Evolutionary conservation across 345 rosid genomes (phyloP).

Genomic region (thale cress (Arabidopsis thaliana)): TAIR10.1 NC_003074.8:16229001-16229500

Average conservation of each 20-base stretch:
- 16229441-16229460: constrained; percentile 2
- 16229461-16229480: constrained; percentile 27
- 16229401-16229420: not conserved
- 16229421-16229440: not conserved
- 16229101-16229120: constrained; percentile 6
- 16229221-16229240: not conserved
- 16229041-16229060: constrained; percentile 91
- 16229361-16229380: constrained; percentile 8
- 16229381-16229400: not conserved
- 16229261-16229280: not conserved
- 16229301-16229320: constrained; percentile 1
- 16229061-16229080: constrained; percentile 88
- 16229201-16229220: not conserved
- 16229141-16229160: constrained; percentile 3
- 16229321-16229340: not conserved
- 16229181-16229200: not conserved
- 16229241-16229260: not conserved
- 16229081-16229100: not conserved
- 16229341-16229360: not conserved
- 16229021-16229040: constrained; percentile 99
- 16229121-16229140: not conserved
- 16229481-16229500: constrained; percentile 26
- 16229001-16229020: constrained; percentile 98
- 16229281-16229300: not conserved
- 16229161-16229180: not conserved